A percentile compares a stretch with the other conserved stretches of the same genome.
Evolutionary conservation across 306 rosid species (phyloP).

Genomic region (Benincasa hispida): DNA sequence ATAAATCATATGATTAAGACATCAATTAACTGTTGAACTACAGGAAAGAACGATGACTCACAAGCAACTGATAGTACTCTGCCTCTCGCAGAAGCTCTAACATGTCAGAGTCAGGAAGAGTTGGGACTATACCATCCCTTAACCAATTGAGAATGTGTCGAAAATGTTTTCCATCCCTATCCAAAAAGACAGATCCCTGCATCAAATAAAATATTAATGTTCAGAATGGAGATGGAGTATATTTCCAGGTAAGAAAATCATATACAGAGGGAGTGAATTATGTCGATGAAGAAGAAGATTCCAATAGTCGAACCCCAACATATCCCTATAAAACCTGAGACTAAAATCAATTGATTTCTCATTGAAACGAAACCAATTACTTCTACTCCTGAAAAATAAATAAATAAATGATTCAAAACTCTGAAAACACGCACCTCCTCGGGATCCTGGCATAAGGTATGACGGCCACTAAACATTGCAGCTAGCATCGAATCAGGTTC

Average conservation of each 20-base stretch:
- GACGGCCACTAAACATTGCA: constrained; percentile 95
- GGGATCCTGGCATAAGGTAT: constrained; percentile 45
- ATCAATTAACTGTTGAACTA: not conserved
- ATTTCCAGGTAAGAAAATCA: not conserved
- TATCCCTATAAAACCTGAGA: not conserved
- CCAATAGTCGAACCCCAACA: not conserved
- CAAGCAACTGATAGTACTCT: constrained; percentile 82
- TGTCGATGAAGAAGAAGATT: not conserved
- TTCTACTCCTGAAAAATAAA: not conserved
- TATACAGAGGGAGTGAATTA: not conserved
- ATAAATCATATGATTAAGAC: not conserved
- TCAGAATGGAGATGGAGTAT: not conserved
- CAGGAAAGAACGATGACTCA: constrained; percentile 20
- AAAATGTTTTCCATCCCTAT: constrained; percentile 82
- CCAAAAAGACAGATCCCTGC: constrained; percentile 82
- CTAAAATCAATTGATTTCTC: not conserved
- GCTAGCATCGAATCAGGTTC: constrained; percentile 94
- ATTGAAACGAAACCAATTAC: not conserved
- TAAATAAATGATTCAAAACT: not conserved
- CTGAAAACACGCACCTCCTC: constrained; percentile 21
- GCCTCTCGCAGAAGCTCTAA: constrained; percentile 69
- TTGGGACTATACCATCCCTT: constrained; percentile 71
- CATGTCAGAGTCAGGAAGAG: constrained; percentile 42
- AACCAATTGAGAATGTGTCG: constrained; percentile 94
- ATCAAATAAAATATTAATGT: not conserved